These are phyloP conservation scores for Pseudozyma flocculosa DNA, from an alignment of 1,284 basidiomycete genomes.

Conservation along the genomic window DNA sequence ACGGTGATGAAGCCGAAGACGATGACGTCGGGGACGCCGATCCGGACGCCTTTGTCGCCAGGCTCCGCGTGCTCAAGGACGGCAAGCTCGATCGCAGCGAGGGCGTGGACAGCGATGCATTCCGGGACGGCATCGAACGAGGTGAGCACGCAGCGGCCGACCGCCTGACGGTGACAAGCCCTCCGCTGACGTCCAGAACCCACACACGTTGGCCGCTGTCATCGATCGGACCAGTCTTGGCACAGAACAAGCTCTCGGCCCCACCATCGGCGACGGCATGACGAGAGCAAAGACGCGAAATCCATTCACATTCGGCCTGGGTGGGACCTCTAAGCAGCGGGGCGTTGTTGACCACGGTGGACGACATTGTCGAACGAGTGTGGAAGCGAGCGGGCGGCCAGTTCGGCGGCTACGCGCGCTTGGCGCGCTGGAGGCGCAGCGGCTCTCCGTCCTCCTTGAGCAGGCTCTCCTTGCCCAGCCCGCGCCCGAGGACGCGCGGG, in stretches of 20 bases:
- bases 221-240: constrained; percentile 13
- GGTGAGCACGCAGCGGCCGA: constrained; percentile 10
- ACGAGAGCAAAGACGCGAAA: no score
- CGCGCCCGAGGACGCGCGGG: constrained; percentile 49
- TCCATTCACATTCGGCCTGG: no score
- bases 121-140: constrained; percentile 38
- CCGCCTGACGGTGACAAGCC: background rate
- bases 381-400: no score
- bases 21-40: constrained; percentile 9
- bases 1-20: background rate
- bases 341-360: no score
- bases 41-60: background rate
- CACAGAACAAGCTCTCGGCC: constrained; percentile 32
- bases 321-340: no score
- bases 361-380: no score
- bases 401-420: constrained; percentile 40
- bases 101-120: constrained; percentile 46
- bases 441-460: constrained; percentile 46
- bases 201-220: no score
- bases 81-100: constrained; percentile 14
- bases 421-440: constrained; percentile 45
- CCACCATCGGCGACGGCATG: constrained; percentile 6
- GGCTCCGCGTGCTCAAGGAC: constrained; percentile 5
- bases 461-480: constrained; percentile 33
- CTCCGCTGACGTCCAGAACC: background rate